phyloP scores from a whole-genome alignment of 805 yeast genomes.

The Ogataea parapolymorpha region DNA sequence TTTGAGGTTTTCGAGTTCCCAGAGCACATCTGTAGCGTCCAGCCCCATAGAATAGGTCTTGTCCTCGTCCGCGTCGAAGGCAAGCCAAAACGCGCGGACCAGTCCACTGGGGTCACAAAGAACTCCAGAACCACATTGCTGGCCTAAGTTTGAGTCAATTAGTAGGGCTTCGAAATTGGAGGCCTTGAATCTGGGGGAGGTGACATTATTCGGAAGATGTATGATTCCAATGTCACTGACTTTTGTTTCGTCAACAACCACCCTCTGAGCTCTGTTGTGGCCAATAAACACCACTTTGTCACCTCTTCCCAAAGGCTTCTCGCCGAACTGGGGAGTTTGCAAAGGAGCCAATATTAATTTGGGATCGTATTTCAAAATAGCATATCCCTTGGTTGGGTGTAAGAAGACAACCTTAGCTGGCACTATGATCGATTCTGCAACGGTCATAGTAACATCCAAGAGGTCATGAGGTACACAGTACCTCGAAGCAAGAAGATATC shows the following conservation, averaged over 20 bases:
- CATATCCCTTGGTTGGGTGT: conserved; percentile 86
- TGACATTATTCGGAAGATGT: conserved; percentile 64
- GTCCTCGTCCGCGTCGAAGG: conserved; percentile 73
- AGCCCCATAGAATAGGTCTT: conserved; percentile 72
- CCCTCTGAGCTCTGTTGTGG: conserved; percentile 63
- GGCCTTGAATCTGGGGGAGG: conserved; percentile 79
- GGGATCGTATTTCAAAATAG: conserved; percentile 81
- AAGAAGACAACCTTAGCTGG: conserved; percentile 79
- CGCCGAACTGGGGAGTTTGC: conserved; percentile 60
- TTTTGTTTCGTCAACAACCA: conserved; percentile 69
- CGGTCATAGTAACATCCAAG: conserved; percentile 68
- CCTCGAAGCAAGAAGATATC: conserved; percentile 77
- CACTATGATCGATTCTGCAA: conserved; percentile 81
- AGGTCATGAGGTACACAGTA: conserved; percentile 78
- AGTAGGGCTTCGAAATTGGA: conserved; percentile 76
- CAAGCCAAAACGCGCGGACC: conserved; percentile 80
- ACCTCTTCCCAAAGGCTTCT: conserved; percentile 63
- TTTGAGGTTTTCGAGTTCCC: conserved; percentile 54
- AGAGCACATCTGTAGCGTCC: conserved; percentile 63
- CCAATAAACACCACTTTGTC: conserved; percentile 79
- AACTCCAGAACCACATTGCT: conserved; percentile 73
- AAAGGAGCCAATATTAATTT: conserved; percentile 66
- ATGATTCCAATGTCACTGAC: conserved; percentile 75
- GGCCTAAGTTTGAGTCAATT: conserved; percentile 67
- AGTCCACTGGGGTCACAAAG: conserved; percentile 75